These are phyloP conservation scores for Phoma sp. DNA, from an alignment of 2,329 filamentous ascomycete species.

Conservation along the genomic window DNA sequence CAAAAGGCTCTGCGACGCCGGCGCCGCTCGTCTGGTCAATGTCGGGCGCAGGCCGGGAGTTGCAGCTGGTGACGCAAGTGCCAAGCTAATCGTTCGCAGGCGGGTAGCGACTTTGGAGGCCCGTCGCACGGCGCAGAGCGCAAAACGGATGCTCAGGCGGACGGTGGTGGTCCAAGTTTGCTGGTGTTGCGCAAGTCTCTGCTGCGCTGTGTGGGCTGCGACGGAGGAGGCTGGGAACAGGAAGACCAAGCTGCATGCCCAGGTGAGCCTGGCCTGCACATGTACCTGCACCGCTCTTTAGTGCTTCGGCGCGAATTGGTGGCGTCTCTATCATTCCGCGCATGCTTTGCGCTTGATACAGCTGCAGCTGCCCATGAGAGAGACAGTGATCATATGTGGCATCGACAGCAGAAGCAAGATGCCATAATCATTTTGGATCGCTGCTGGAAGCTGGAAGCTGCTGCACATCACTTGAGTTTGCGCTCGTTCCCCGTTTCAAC, in stretches of 20 bases:
- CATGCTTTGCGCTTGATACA: neutral
- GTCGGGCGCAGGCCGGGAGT: neutral
- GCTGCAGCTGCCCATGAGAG: neutral
- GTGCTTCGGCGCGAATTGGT: neutral
- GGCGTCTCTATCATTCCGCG: neutral
- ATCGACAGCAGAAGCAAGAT: no score
- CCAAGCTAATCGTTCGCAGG: slow-evolving; percentile 26
- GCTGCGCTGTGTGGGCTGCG: slow-evolving; percentile 12
- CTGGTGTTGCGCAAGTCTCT: slow-evolving; percentile 9
- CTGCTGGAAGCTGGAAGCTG: no score
- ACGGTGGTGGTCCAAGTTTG: neutral
- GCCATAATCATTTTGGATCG: no score
- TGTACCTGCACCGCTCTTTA: neutral
- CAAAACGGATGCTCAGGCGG: no score
- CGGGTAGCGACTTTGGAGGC: neutral
- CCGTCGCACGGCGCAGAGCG: neutral
- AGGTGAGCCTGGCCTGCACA: slow-evolving; percentile 25
- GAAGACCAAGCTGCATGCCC: no score
- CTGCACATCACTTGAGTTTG: neutral
- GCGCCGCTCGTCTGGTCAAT: slow-evolving; percentile 15
- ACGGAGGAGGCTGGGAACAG: slow-evolving; percentile 23
- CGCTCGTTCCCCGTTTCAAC: neutral
- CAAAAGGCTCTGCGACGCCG: slow-evolving; percentile 22
- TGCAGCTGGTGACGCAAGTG: slow-evolving; percentile 33
- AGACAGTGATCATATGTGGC: no score